These are phyloP conservation scores for Tetrastigma voinierianum DNA, from an alignment of 164 flowering plant genomes.

Conservation along the genomic window DNA sequence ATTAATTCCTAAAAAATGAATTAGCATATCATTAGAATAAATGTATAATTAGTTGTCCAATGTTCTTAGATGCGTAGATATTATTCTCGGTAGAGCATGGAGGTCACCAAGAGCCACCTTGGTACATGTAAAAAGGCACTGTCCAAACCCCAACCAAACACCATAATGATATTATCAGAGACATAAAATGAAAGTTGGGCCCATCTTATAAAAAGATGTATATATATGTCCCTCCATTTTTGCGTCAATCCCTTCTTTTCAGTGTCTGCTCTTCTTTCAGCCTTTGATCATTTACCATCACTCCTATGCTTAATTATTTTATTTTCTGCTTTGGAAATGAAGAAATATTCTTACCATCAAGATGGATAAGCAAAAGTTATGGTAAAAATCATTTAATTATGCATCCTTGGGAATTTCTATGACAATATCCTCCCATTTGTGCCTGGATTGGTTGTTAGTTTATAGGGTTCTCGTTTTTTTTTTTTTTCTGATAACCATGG, in stretches of 20 bases:
- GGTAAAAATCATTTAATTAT: too few species aligned
- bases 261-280: conserved; percentile 5
- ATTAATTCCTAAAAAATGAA: neutral
- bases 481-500: too few species aligned
- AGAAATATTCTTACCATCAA: too few species aligned
- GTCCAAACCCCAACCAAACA: neutral
- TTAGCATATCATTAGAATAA: neutral
- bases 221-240: conserved; percentile 5
- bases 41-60: neutral
- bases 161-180: conserved; percentile 7
- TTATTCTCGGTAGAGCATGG: too few species aligned
- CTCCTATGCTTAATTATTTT: too few species aligned
- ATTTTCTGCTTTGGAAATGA: too few species aligned
- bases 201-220: conserved; percentile 16
- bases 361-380: too few species aligned
- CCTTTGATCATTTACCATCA: neutral
- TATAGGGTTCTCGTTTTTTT: too few species aligned
- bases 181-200: conserved; percentile 13
- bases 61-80: too few species aligned
- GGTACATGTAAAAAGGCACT: neutral
- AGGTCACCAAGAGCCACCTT: neutral
- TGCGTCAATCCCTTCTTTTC: conserved; percentile 17
- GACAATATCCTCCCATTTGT: too few species aligned
- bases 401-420: too few species aligned
- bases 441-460: too few species aligned